Evolutionary conservation across 345 rosid species (phyloP), one percentile per base, ranked within the genome.

Genomic region (Arabidopsis thaliana): DNA sequence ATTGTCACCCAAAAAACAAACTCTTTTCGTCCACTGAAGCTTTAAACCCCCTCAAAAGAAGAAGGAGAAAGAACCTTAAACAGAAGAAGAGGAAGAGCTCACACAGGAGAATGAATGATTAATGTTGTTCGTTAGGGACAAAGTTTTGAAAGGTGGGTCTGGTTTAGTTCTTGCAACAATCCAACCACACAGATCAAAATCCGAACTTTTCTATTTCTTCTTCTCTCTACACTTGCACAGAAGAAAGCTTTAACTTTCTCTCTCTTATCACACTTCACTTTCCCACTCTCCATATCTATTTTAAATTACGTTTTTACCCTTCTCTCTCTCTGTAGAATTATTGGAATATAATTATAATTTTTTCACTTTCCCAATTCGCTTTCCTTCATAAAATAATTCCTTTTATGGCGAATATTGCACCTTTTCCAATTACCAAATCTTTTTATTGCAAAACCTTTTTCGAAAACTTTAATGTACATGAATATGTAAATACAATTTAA

Each of bases 111-210:
- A 49, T 28, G 55, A 33, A 40, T 55, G 59, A 77, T 57, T 57
- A 58, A 40, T 71, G 76, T 56, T 30, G 71, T 56, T 69, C 14
- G 56, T 69, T 61, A 25, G 24, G 42, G 65, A 76, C 76, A 70
- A 53, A 46, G 57, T 13, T 45, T 0, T 28, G 32, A 45, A 61
- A 59, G 48, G 64, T 78, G 77, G 73, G 73, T 78, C 81, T 78
- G 22, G 60, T 65, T 78, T 65, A 34, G 34, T 72, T 59, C 58
- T 66, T 37, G 57, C 73, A 66, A 34, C 40, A 72, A 65, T 66
- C 81, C 81, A 78, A 78, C 78, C 78, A 78, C 77, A 71, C 78
- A 78, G 64, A 67, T 78, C 78, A 78, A 66, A 78, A 78, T 72
- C 77, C 14, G 62, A 76, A 76, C 81, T 78, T 72, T 70, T 20